These are phyloP conservation scores for Echinochloa phyllopogon DNA, from an alignment of 176 grass and related monocot species.

Conservation along the genomic window DNA sequence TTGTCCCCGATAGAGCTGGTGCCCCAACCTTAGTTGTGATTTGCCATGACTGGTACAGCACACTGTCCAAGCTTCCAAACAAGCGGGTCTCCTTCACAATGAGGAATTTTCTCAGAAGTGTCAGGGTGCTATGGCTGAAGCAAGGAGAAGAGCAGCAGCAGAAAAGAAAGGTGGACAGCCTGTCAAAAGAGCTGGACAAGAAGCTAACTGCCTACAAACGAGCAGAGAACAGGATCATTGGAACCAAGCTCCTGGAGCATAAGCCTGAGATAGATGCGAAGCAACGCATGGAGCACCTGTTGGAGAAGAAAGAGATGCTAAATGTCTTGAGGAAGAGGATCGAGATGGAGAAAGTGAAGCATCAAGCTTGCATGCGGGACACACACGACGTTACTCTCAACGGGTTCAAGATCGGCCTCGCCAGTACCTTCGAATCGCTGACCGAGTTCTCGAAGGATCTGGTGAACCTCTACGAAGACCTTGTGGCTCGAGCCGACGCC, in stretches of 20 bases:
- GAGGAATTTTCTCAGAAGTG: conserved; percentile 82
- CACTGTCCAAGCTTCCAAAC: conserved; percentile 58
- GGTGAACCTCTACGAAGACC: conserved; percentile 66
- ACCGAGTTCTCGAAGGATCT: conserved; percentile 76
- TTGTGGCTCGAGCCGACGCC: conserved; percentile 42
- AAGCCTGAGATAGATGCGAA: conserved; percentile 66
- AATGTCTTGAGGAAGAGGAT: conserved; percentile 62
- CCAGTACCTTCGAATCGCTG: conserved; percentile 79
- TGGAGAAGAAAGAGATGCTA: conserved; percentile 72
- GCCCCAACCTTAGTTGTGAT: conserved; percentile 70
- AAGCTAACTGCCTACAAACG: conserved; percentile 71
- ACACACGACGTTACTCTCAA: conserved; percentile 90
- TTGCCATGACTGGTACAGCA: conserved; percentile 69
- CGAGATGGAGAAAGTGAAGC: conserved; percentile 76
- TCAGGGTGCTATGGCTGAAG: conserved; percentile 85
- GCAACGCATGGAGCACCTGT: conserved; percentile 74
- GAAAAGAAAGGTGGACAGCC: conserved; percentile 84
- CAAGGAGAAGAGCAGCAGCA: conserved; percentile 91
- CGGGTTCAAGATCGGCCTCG: conserved; percentile 89
- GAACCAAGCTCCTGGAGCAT: conserved; percentile 80
- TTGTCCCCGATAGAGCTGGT: conserved; percentile 40
- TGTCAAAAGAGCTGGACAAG: conserved; percentile 82
- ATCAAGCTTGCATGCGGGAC: conserved; percentile 73
- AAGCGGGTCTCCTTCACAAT: conserved; percentile 60
- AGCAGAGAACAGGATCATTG: conserved; percentile 84